Conservation (phyloP, 805 yeast species). For the Cyberlindnera amylophila region DNA sequence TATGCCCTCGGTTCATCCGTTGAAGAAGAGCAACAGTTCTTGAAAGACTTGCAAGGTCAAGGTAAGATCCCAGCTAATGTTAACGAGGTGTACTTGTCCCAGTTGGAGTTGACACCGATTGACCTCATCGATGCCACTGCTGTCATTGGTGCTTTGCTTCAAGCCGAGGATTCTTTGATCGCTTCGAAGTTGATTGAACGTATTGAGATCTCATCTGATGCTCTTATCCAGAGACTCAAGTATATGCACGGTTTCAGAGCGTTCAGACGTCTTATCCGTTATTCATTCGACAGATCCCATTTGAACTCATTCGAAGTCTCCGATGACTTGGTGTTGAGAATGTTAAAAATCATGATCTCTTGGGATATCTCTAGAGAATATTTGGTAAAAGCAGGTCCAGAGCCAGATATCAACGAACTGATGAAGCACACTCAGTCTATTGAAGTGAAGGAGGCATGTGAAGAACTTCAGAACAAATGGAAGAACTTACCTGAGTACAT, state of each 20-base stretch:
- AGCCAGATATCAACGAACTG: conserved; percentile 50
- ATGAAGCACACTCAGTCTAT: conserved; percentile 22
- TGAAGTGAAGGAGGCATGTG: conserved; percentile 36
- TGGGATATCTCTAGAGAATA: conserved; percentile 76
- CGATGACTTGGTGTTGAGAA: conserved; percentile 39
- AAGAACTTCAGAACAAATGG: conserved; percentile 62
- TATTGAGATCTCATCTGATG: conserved; percentile 49
- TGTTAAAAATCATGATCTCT: conserved; percentile 53
- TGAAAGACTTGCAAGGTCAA: conserved; percentile 51
- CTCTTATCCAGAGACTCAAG: conserved; percentile 56
- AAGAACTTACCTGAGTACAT: conserved; percentile 72
- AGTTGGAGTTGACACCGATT: conserved; percentile 51
- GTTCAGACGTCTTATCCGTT: conserved; percentile 55
- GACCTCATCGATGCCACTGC: conserved; percentile 59
- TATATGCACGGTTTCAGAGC: conserved; percentile 86
- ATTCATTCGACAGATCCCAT: conserved; percentile 15
- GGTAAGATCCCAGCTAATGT: conserved; percentile 51
- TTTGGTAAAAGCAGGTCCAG: conserved; percentile 71
- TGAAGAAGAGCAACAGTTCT: conserved; percentile 67
- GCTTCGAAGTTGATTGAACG: conserved; percentile 66
- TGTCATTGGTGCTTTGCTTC: conserved; percentile 78
- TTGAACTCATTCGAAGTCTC: conserved; percentile 25
- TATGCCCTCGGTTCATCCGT: conserved; percentile 80
- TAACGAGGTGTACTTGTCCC: conserved; percentile 60
- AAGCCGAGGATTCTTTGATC: conserved; percentile 64